Conservation (phyloP, 2,329 filamentous ascomycete species). For the Aspergillus uvarum region DNA sequence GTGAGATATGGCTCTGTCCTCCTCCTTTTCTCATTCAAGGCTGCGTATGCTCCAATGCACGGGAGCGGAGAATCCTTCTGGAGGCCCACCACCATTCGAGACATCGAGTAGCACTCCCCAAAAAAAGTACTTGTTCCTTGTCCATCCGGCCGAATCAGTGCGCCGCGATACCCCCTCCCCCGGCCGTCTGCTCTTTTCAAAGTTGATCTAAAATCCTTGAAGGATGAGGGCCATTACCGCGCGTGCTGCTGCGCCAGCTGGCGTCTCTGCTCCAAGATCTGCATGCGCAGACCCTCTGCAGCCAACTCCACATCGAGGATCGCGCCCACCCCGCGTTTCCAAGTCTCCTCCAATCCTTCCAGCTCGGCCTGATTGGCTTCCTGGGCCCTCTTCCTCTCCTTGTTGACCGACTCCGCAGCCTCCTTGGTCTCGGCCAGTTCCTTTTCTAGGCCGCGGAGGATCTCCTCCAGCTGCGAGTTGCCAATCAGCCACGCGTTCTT, state of each 20-base stretch:
- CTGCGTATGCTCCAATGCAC: not conserved
- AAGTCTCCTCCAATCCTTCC: constrained; percentile 69
- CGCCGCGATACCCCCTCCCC: not conserved
- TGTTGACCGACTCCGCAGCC: constrained; percentile 71
- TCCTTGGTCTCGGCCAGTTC: constrained; percentile 69
- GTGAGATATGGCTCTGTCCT: not conserved
- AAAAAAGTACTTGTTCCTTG: not conserved
- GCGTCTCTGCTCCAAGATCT: constrained; percentile 64
- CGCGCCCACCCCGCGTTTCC: constrained; percentile 74
- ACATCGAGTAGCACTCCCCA: not conserved
- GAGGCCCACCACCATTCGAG: not conserved
- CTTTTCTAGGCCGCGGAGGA: constrained; percentile 67
- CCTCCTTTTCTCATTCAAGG: not conserved
- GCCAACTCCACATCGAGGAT: constrained; percentile 87
- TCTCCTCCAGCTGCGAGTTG: constrained; percentile 76
- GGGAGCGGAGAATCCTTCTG: not conserved
- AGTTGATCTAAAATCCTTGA: not conserved
- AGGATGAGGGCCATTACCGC: constrained; percentile 20
- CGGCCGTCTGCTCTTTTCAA: not conserved
- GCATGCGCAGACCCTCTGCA: constrained; percentile 66
- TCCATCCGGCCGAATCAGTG: not conserved
- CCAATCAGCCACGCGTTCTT: constrained; percentile 89
- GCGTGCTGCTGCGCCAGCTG: constrained; percentile 37
- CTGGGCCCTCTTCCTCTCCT: constrained; percentile 68
- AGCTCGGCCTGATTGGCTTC: constrained; percentile 72